A percentile compares a stretch with the other conserved stretches of the same genome.
Conservation (phyloP, 2,329 filamentous ascomycete species). For the Fusarium pseudocircinatum region DNA sequence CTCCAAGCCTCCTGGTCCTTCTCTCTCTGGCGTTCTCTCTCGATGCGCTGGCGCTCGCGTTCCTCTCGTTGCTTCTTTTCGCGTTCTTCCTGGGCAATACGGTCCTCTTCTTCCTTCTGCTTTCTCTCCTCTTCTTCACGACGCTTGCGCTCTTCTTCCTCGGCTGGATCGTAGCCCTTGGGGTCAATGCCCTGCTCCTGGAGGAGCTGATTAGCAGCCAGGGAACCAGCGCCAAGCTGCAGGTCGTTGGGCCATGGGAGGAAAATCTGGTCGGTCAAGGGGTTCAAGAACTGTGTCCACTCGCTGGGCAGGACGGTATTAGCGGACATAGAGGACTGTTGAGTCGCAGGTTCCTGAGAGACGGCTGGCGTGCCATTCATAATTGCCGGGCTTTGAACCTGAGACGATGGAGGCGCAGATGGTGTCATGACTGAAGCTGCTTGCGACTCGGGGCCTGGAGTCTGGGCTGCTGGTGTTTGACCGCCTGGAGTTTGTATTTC, state of each 20-base stretch:
- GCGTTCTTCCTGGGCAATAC: conserved; percentile 56
- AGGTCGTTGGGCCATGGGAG: conserved; percentile 80
- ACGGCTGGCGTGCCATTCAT: conserved; percentile 47
- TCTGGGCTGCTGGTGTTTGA: conserved; percentile 47
- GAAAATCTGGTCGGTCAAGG: conserved; percentile 68
- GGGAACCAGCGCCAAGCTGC: conserved; percentile 73
- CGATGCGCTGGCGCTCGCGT: conserved; percentile 51
- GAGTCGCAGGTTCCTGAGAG: conserved; percentile 46
- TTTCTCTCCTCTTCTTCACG: conserved; percentile 61
- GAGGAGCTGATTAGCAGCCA: conserved; percentile 72
- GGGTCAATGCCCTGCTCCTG: conserved; percentile 71
- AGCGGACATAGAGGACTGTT: conserved; percentile 46
- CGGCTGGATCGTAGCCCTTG: conserved; percentile 65
- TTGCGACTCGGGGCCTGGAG: conserved; percentile 46
- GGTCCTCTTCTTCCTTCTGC: conserved; percentile 58
- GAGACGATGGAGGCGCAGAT: conserved; percentile 46
- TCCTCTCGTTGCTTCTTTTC: conserved; percentile 55
- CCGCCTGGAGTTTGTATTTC: conserved; percentile 44
- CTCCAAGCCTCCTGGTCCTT: conserved; percentile 55
- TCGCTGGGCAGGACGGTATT: conserved; percentile 59
- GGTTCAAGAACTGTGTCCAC: conserved; percentile 63
- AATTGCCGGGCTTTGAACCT: conserved; percentile 48
- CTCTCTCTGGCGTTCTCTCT: conserved; percentile 56
- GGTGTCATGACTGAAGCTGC: conserved; percentile 45
- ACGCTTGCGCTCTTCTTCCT: conserved; percentile 61